Percentiles rank a stretch among this genome's conserved stretches.
Conservation (phyloP, 108 stramenopile species). For the Fragilaria radians region DNA sequence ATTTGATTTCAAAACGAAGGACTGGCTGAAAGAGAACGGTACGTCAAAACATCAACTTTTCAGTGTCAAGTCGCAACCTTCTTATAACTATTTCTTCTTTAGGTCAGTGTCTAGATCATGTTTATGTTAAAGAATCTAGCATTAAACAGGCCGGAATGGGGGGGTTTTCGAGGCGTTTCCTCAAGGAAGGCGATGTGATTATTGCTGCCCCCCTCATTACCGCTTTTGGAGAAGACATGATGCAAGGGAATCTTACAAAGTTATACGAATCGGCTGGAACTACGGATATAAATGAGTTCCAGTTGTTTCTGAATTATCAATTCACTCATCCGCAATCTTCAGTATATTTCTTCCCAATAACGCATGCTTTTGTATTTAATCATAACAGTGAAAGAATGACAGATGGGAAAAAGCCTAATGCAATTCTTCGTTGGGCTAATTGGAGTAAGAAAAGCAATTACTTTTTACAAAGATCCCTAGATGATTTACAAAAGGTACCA, state of each 20-base stretch:
- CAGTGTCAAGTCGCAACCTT: too few relatives aligned
- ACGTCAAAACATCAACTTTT: too few relatives aligned
- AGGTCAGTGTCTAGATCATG: conserved; percentile 1
- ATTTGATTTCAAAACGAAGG: background rate
- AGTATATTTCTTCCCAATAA: conserved; percentile 15
- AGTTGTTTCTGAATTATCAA: conserved; percentile 16
- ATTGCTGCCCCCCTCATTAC: conserved; percentile 21
- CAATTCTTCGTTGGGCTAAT: conserved; percentile 31
- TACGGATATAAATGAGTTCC: background rate
- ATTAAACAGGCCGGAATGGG: conserved; percentile 43
- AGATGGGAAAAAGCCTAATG: conserved; percentile 26
- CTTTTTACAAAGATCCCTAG: conserved; percentile 10
- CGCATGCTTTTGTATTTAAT: conserved; percentile 13
- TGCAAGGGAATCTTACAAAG: background rate
- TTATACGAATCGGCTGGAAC: background rate
- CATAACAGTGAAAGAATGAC: conserved; percentile 23
- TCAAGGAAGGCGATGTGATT: conserved; percentile 22
- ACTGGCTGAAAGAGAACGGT: conserved; percentile 3
- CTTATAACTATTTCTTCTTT: background rate
- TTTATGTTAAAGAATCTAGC: conserved; percentile 16
- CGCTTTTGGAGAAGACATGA: background rate
- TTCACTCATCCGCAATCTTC: conserved; percentile 11
- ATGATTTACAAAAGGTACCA: conserved; percentile 21
- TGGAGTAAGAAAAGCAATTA: conserved; percentile 18
- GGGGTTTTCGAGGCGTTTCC: conserved; percentile 25